Evolutionary conservation across 1,139 yeast genomes (phyloP), one percentile per base, ranked within the genome.

Genomic region (Saccharomyces hybrid): DNA sequence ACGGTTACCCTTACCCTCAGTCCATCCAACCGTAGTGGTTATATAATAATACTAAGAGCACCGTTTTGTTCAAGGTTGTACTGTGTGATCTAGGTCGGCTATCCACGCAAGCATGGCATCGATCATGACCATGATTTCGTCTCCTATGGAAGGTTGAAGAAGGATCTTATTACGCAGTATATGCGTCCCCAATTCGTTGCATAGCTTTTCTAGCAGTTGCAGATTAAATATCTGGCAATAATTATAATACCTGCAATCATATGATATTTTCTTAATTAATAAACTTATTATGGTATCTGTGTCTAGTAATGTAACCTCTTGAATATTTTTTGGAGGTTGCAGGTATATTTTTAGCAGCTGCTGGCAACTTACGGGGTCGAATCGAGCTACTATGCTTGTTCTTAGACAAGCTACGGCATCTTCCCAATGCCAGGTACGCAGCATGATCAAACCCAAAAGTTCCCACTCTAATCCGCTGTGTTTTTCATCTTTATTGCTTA

Each of bases 401-500:
- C 83, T 76, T 64, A 86, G 82, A 5, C 98, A 96, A 20, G 85
- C 82, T 11, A 89, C 77, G 0, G 96, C 95, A 64, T 88, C 95
- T 56, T 84, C 84, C 67, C 74, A 82, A 67, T 89, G 90, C 66
- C 85, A 85, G 48, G 91, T 81, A 57, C 96, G 79, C 63, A 80
- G 79, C 4, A 96, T 90, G 48, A 89, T 82, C 55, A 82, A 77
- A 0, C 98, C 99, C 58, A 91, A 79, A 47, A 91, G 77, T 70
- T 91, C 96, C 98, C 98, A 93, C 71, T 93, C 99, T 55, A 88
- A 74, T 0, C 96, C 87, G 53, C 89, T 82, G 71, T 88, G 91
- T 64, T 82, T 83, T 62, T 85, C 80, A 48, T 83, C 85, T 71
- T 82, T 77, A 63, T 84, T 88, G 20, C 88, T 83, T 64, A 80